A percentile compares a stretch with the other conserved stretches of the same genome.
Conservation (phyloP, 257 asterid genomes). For the Gardenia jasminoides region DNA sequence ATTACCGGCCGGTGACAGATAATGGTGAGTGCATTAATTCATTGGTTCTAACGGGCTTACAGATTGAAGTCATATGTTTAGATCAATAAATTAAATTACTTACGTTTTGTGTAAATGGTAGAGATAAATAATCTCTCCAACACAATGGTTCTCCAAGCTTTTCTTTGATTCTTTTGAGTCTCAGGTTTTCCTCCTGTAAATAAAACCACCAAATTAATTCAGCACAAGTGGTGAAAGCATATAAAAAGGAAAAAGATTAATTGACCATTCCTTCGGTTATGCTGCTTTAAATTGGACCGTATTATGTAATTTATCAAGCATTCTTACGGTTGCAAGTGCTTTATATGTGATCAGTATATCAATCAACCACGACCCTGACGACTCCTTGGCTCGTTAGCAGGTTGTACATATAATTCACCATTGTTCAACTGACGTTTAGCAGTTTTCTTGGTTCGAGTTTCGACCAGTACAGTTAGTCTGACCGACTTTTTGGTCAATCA, state of each 20-base stretch:
- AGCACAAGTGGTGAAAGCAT: background rate
- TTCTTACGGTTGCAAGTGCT: too few relatives aligned
- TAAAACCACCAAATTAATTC: background rate
- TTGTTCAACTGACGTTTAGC: background rate
- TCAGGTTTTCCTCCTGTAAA: slow-evolving; percentile 73
- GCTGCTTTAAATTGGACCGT: too few relatives aligned
- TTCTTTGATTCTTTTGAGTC: slow-evolving; percentile 53
- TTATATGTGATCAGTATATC: background rate
- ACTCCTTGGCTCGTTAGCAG: too few relatives aligned
- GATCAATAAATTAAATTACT: slow-evolving; percentile 16
- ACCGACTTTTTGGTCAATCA: background rate
- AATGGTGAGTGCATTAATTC: background rate
- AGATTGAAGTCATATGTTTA: background rate
- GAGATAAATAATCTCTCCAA: slow-evolving; percentile 69
- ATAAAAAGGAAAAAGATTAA: background rate
- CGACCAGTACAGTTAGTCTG: too few relatives aligned
- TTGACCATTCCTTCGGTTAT: background rate
- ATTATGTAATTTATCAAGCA: too few relatives aligned
- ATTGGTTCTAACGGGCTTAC: background rate
- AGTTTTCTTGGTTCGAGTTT: too few relatives aligned
- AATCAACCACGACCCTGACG: too few relatives aligned
- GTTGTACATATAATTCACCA: too few relatives aligned
- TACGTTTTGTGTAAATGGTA: slow-evolving; percentile 81
- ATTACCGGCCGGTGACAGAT: background rate
- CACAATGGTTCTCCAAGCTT: slow-evolving; percentile 49